Conservation (phyloP, 148 eudicot genomes). For the Persicaria maculosa region DNA sequence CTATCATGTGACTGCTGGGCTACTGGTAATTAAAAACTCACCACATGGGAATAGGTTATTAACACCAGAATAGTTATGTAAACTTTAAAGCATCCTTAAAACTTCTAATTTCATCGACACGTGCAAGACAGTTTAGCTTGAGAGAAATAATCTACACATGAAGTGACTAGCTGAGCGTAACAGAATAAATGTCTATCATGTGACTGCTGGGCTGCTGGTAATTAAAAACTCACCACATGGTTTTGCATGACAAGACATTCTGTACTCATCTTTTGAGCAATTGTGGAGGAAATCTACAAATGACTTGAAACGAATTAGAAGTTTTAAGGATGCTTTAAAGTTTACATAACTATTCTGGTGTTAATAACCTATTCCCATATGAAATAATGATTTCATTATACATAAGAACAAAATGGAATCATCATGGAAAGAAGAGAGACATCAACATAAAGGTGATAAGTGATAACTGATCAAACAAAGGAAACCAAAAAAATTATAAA, state of each 20-base stretch:
- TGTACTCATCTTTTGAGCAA: conserved; percentile 69
- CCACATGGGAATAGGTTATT: conserved; percentile 46
- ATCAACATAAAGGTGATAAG: neutral
- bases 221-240: conserved; percentile 60
- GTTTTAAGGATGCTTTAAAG: neutral
- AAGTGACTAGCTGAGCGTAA: neutral
- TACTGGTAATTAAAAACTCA: conserved; percentile 29
- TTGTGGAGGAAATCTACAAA: conserved; percentile 73
- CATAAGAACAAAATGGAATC: neutral
- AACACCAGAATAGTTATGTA: neutral
- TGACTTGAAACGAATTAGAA: neutral
- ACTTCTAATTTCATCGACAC: no score
- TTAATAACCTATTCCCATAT: conserved; percentile 5
- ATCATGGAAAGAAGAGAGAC: neutral
- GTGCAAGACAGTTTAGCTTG: conserved; percentile 6
- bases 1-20: neutral
- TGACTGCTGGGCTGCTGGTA: neutral
- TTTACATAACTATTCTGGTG: neutral
- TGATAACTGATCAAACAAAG: no score
- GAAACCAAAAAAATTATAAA: neutral
- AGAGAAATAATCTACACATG: neutral
- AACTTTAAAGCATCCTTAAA: neutral
- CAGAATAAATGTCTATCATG: neutral
- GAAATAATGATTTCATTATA: neutral
- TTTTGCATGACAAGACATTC: conserved; percentile 93